These are phyloP conservation scores for Cupressus sempervirens DNA, from an alignment of 75 land plant species.

Conservation along the genomic window DNA sequence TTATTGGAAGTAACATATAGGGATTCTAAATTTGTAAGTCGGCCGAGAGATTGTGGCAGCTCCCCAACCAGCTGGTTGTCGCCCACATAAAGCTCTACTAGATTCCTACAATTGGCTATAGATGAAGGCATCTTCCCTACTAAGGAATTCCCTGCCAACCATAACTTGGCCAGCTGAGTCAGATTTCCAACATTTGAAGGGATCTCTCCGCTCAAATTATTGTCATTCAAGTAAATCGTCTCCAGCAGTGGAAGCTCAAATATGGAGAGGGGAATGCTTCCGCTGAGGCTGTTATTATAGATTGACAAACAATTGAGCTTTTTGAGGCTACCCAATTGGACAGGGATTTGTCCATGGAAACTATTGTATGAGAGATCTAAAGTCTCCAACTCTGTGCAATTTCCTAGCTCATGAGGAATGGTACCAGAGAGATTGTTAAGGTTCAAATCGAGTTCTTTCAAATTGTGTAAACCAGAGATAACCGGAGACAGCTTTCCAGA, in stretches of 20 bases:
- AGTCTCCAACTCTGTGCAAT: constrained; percentile 11
- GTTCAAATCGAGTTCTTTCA: constrained; percentile 19
- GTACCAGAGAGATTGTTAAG: constrained; percentile 19
- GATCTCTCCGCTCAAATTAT: constrained; percentile 27
- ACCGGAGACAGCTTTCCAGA: constrained; percentile 23
- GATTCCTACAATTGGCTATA: constrained; percentile 28
- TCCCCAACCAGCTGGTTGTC: constrained; percentile 33
- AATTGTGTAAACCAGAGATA: constrained; percentile 18
- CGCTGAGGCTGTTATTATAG: constrained; percentile 22
- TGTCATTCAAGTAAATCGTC: constrained; percentile 8
- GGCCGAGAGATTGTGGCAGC: constrained; percentile 32
- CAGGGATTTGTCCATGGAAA: constrained; percentile 27
- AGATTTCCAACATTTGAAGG: constrained; percentile 20
- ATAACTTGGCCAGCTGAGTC: constrained; percentile 5
- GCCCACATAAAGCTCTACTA: constrained; percentile 34
- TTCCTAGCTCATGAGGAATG: constrained; percentile 23
- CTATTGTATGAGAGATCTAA: constrained; percentile 35
- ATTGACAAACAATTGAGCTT: constrained; percentile 11
- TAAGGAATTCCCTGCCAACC: constrained; percentile 27
- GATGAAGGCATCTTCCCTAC: constrained; percentile 43
- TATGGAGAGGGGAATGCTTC: constrained; percentile 23
- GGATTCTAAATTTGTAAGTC: constrained; percentile 22
- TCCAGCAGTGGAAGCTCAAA: constrained; percentile 17
- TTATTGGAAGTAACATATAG: constrained; percentile 31
- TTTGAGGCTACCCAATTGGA: constrained; percentile 20